These are phyloP conservation scores for Trametes elegans DNA, from an alignment of 768 basidiomycete species.

Conservation along the genomic window DNA sequence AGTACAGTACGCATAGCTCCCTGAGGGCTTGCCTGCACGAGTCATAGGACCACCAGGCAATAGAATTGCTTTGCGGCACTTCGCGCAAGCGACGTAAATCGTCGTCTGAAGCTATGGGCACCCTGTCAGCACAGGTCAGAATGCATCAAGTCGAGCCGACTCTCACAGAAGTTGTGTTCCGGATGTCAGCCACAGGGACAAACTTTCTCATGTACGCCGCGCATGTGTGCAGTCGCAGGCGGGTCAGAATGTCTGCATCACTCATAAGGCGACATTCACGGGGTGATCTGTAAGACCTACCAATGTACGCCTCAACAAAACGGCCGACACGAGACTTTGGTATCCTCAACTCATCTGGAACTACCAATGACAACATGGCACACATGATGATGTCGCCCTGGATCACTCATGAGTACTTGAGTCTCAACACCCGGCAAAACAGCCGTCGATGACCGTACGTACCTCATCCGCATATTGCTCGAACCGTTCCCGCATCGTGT, in stretches of 20 bases:
- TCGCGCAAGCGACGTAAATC: conserved; percentile 67
- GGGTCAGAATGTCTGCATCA: conserved; percentile 56
- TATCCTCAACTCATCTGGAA: conserved; percentile 55
- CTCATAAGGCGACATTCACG: background rate
- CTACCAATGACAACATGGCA: conserved; percentile 65
- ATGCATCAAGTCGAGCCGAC: background rate
- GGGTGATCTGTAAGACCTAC: conserved; percentile 37
- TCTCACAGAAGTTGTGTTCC: conserved; percentile 51
- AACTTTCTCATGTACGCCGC: conserved; percentile 79
- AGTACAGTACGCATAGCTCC: conserved; percentile 53
- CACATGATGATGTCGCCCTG: conserved; percentile 84
- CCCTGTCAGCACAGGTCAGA: background rate
- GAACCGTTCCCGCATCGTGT: conserved; percentile 50
- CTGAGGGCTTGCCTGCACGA: conserved; percentile 33
- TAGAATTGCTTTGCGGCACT: conserved; percentile 62
- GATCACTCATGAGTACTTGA: background rate
- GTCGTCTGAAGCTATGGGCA: conserved; percentile 63
- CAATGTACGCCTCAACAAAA: conserved; percentile 73
- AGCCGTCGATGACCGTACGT: background rate
- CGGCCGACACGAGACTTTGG: conserved; percentile 40
- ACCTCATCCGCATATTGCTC: conserved; percentile 68
- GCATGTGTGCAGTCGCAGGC: conserved; percentile 58
- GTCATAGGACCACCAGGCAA: conserved; percentile 23
- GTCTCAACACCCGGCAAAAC: background rate
- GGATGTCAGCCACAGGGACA: conserved; percentile 48